These are phyloP conservation scores for Neocatenulostroma microsporum DNA, from an alignment of 2,329 filamentous ascomycete genomes.

Conservation along the genomic window DNA sequence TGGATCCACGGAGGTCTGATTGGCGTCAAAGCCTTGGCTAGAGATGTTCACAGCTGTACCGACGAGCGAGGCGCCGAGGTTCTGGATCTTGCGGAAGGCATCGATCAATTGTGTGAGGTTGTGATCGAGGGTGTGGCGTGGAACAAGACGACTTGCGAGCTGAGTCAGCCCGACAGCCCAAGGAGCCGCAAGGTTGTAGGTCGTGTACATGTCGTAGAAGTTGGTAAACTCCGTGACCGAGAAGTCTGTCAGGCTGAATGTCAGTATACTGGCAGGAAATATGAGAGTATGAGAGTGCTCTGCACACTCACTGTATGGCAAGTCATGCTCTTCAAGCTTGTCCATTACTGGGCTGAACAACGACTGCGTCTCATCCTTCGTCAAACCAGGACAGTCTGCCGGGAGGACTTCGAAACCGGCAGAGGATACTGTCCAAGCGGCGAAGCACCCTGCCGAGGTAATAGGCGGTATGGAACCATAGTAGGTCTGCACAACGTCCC, in stretches of 20 bases:
- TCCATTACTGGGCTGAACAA: slow-evolving; percentile 6
- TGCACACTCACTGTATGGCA: too few relatives aligned
- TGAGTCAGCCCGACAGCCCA: slow-evolving; percentile 2
- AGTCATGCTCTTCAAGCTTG: too few relatives aligned
- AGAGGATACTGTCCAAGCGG: slow-evolving; percentile 7
- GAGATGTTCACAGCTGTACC: slow-evolving; percentile 9
- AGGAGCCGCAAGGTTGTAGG: slow-evolving; percentile 12
- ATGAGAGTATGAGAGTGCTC: too few relatives aligned
- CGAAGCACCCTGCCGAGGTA: slow-evolving; percentile 24
- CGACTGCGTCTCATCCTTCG: slow-evolving; percentile 16
- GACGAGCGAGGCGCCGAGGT: slow-evolving; percentile 6
- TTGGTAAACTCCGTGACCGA: slow-evolving; percentile 2
- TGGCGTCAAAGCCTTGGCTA: not conserved
- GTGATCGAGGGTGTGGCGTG: slow-evolving; percentile 5
- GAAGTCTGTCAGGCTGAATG: too few relatives aligned
- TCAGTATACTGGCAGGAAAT: too few relatives aligned
- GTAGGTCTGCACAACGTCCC: slow-evolving; percentile 22
- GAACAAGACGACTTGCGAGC: slow-evolving; percentile 8
- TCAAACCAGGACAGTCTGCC: not conserved
- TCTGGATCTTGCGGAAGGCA: slow-evolving; percentile 4
- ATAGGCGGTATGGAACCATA: too few relatives aligned
- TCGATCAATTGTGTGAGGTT: slow-evolving; percentile 6
- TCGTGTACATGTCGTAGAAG: slow-evolving; percentile 9
- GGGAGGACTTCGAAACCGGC: slow-evolving; percentile 8
- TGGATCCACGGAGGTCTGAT: slow-evolving; percentile 9